Evolutionary conservation across 257 asterid species (phyloP).

Genomic region (Cynanchum wilfordii): DNA sequence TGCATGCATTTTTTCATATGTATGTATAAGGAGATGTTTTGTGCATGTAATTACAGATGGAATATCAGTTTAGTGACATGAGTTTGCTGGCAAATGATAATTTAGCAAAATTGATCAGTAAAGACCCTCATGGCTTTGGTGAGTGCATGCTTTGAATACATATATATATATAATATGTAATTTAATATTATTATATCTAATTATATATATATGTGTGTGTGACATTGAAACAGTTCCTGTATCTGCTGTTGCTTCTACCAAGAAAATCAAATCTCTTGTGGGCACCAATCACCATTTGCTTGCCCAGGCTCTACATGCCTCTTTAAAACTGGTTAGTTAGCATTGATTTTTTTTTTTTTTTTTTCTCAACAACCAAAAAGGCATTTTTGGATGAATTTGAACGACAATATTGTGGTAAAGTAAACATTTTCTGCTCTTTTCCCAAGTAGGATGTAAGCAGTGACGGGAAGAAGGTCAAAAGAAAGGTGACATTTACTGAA

Average conservation of each 20-base stretch:
- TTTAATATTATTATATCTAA: neutral
- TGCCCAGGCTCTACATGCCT: slow-evolving; percentile 76
- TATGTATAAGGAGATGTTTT: neutral
- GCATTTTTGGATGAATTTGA: too few species aligned
- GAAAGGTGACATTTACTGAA: slow-evolving; percentile 64
- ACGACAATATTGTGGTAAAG: too few species aligned
- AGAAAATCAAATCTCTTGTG: slow-evolving; percentile 82
- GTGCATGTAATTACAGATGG: slow-evolving; percentile 47
- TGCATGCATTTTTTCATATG: neutral
- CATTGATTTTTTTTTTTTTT: too few species aligned
- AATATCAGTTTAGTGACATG: slow-evolving; percentile 91
- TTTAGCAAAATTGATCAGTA: slow-evolving; percentile 63
- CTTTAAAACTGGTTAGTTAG: slow-evolving; percentile 65
- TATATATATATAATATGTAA: neutral
- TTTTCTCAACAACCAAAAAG: too few species aligned
- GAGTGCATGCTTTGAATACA: slow-evolving; percentile 20
- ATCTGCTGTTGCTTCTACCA: slow-evolving; percentile 62
- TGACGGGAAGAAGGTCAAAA: slow-evolving; percentile 85
- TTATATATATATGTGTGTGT: too few species aligned
- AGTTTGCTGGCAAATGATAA: slow-evolving; percentile 93
- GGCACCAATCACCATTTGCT: slow-evolving; percentile 54
- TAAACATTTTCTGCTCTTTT: neutral
- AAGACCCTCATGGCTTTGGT: slow-evolving; percentile 92
- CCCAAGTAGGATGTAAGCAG: slow-evolving; percentile 56
- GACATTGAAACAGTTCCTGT: slow-evolving; percentile 56